Conservation (phyloP, 78 protist genomes). For the Polysphondylium violaceum region DNA sequence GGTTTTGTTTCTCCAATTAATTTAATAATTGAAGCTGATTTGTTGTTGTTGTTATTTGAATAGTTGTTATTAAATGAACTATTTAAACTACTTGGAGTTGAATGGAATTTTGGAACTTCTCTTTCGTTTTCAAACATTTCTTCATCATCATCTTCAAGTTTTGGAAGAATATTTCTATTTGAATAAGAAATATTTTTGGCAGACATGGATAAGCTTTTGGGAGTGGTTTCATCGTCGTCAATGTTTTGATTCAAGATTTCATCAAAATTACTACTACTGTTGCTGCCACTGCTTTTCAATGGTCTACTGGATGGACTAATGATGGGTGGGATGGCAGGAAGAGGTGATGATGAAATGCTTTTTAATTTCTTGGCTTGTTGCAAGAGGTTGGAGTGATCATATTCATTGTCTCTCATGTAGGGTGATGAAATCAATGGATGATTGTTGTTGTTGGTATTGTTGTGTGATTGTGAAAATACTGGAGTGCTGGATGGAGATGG, state of each 20-base stretch:
- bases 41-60: not conserved
- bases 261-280: not conserved
- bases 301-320: not conserved
- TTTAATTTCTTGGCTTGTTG: not conserved
- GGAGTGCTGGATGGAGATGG: not conserved
- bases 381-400: not conserved
- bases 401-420: not conserved
- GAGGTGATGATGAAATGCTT: not conserved
- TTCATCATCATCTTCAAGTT: conserved; percentile 40
- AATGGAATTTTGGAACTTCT: conserved; percentile 15
- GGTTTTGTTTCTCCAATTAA: not conserved
- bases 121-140: conserved; percentile 33
- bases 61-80: not conserved
- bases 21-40: not conserved
- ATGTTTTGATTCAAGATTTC: not conserved
- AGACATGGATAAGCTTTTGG: not conserved
- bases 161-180: conserved; percentile 3
- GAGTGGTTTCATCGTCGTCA: not conserved
- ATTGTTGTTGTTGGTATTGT: conserved; percentile 13
- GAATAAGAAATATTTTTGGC: not conserved
- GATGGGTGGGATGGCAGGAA: not conserved
- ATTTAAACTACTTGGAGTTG: not conserved
- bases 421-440: no score
- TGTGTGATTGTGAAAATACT: not conserved
- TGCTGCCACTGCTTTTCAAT: not conserved